A percentile compares a stretch with the other conserved stretches of the same genome.
These are phyloP conservation scores for Suhomyces kunorum DNA, from an alignment of 1,139 yeast genomes.

Conservation along the genomic window DNA sequence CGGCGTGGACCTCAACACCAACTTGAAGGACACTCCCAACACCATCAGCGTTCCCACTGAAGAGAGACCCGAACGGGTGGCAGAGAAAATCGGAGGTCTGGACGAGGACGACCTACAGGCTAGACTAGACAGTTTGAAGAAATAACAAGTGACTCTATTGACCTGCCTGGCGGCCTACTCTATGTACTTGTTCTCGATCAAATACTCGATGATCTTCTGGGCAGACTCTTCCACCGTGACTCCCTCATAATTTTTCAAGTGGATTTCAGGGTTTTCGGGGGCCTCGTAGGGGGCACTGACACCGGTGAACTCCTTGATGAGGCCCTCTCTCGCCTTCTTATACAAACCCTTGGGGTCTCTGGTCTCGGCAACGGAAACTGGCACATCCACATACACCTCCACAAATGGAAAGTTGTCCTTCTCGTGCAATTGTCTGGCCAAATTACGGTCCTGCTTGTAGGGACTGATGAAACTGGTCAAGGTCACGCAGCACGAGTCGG, in stretches of 20 bases:
- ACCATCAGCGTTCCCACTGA: slow-evolving; percentile 38
- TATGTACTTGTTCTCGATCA: slow-evolving; percentile 55
- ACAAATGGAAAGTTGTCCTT: slow-evolving; percentile 77
- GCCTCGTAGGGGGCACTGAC: slow-evolving; percentile 95
- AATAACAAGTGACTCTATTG: slow-evolving; percentile 22
- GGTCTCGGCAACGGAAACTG: slow-evolving; percentile 88
- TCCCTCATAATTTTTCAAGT: slow-evolving; percentile 67
- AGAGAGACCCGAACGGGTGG: slow-evolving; percentile 40
- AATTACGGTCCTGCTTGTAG: slow-evolving; percentile 77
- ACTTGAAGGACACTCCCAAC: slow-evolving; percentile 68
- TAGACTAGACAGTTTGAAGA: slow-evolving; percentile 77
- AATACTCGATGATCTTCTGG: slow-evolving; percentile 65
- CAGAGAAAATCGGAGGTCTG: slow-evolving; percentile 40
- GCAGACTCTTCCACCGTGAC: slow-evolving; percentile 80
- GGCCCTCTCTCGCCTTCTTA: slow-evolving; percentile 94
- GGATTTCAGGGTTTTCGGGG: slow-evolving; percentile 82
- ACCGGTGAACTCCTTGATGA: slow-evolving; percentile 93
- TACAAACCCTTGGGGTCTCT: slow-evolving; percentile 97
- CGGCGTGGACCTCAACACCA: slow-evolving; percentile 81
- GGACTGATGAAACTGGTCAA: slow-evolving; percentile 93
- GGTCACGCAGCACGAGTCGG: slow-evolving; percentile 83
- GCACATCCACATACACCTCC: slow-evolving; percentile 91
- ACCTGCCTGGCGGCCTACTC: slow-evolving; percentile 1
- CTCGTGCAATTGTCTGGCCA: slow-evolving; percentile 81
- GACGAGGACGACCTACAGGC: slow-evolving; percentile 90